Base-by-base conservation (phyloP, 257 asterid genomes). In the Henckelia pumila region DNA sequence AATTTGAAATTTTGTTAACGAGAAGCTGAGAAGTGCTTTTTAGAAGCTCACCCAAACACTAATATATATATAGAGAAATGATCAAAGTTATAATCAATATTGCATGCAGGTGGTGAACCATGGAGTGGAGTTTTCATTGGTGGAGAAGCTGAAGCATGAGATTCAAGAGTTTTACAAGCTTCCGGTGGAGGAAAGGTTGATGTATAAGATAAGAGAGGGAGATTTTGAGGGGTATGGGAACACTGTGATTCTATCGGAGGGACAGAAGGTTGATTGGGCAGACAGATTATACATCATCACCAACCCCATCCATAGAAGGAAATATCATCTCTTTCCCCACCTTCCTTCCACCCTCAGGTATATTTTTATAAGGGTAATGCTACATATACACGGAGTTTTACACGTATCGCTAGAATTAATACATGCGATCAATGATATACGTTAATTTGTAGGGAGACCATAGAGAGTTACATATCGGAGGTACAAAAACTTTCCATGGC, bases 161-260 rank as follows among this genome's bases (percentile, higher is more conserved):
- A 80, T 89, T 22, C 50, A 82, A 61, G 81, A 77, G 24, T 89
- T 89, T 68, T 89, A 84, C 79, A 77, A 71, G 67, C 82, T 85
- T 19, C 84, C 96, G 1, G 55, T 73, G 71, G 87, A 85, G 10
- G 95, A 87, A 62, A 88, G 70, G 64, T 55, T 76, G 71, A 81
- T 32, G 21, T 89, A 73, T 47, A 66, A 64, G 73, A 50, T 62
- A 1, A 77, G 73, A 69, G 66, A 68, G 0, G 94, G 95, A 40
- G 89, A 80, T 4, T 29, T 76, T 3, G 92, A 89, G 74, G 95
- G 97, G 4, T 85, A 85, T 68, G 95, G 88, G 0, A 84, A 78
- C 37, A 64, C 71, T 7, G 1, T 73, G 8, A 7, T 82, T 21
- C 25, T 40, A 7, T 60, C 77, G 5, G 55, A 69, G 1, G 86